phyloP scores from a whole-genome alignment of 495 filamentous ascomycete species.

The Neurospora pannonica region DNA sequence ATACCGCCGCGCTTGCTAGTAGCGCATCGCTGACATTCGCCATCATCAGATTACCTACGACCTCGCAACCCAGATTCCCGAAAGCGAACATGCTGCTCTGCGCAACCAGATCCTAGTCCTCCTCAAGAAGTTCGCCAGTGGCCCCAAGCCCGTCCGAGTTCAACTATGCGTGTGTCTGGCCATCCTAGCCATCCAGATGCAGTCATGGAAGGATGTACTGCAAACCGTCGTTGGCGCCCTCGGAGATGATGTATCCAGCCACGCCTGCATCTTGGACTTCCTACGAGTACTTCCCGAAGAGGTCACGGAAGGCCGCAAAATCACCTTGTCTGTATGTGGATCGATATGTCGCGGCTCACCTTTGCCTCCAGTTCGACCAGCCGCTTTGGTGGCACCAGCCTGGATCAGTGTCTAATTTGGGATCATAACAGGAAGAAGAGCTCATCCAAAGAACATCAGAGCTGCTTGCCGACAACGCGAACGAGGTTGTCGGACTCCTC shows the following conservation, averaged over 20 bases:
- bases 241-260: constrained; percentile 63
- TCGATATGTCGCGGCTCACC: constrained; percentile 44
- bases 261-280: constrained; percentile 86
- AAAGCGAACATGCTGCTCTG: constrained; percentile 60
- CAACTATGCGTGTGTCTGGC: constrained; percentile 93
- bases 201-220: constrained; percentile 89
- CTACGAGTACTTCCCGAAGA: constrained; percentile 94
- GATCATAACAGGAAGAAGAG: constrained; percentile 77
- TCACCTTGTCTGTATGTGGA: constrained; percentile 92
- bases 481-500: constrained; percentile 73
- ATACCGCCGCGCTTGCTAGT: background rate
- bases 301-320: constrained; percentile 97
- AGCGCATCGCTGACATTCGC: background rate
- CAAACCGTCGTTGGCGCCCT: constrained; percentile 67
- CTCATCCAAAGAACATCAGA: constrained; percentile 71
- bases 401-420: constrained; percentile 44
- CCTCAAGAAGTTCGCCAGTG: constrained; percentile 66
- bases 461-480: constrained; percentile 80
- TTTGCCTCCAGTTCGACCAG: constrained; percentile 24
- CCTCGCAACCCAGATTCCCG: constrained; percentile 59
- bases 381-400: constrained; percentile 32
- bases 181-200: constrained; percentile 92
- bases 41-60: constrained; percentile 38
- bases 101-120: constrained; percentile 74
- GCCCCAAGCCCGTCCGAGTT: constrained; percentile 83